A percentile compares a stretch with the other conserved stretches of the same genome.
Conservation (phyloP, 2,329 filamentous ascomycete genomes). For the Ophiostoma piceae region DNA sequence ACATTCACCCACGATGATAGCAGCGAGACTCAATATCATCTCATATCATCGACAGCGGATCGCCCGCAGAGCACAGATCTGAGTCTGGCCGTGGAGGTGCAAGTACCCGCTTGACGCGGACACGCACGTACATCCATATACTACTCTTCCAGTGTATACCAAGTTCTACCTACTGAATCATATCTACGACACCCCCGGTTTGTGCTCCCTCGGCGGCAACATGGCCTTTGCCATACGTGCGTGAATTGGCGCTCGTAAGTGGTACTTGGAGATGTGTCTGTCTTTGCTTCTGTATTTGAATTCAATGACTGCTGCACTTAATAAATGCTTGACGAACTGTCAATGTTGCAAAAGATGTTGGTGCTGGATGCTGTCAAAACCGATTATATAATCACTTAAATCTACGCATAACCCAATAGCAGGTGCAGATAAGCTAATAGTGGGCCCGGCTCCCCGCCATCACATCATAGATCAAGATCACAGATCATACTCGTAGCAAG, state of each 20-base stretch:
- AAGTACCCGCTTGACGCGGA: not conserved
- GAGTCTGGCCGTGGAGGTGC: not conserved
- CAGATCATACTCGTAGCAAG: not conserved
- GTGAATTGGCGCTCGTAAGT: not conserved
- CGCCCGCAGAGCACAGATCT: not conserved
- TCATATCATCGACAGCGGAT: not conserved
- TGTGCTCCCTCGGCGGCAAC: slow-evolving; percentile 13
- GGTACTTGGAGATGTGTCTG: not conserved
- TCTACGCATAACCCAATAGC: not conserved
- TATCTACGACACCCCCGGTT: not conserved
- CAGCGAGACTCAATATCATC: not conserved
- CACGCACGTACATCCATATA: not conserved
- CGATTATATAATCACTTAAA: not conserved
- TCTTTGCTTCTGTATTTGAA: not conserved
- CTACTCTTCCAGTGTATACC: not conserved
- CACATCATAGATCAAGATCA: slow-evolving; percentile 5
- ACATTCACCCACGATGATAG: not conserved
- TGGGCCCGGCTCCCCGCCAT: slow-evolving; percentile 6
- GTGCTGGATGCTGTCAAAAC: not conserved
- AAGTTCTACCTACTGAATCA: not conserved
- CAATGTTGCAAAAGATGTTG: not conserved
- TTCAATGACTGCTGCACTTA: not conserved
- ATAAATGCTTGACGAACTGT: not conserved
- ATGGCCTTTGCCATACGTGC: slow-evolving; percentile 8
- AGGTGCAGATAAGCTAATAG: not conserved